Base-by-base conservation (phyloP, 1,284 basidiomycete genomes). In the Trichosporon sp. region DNA sequence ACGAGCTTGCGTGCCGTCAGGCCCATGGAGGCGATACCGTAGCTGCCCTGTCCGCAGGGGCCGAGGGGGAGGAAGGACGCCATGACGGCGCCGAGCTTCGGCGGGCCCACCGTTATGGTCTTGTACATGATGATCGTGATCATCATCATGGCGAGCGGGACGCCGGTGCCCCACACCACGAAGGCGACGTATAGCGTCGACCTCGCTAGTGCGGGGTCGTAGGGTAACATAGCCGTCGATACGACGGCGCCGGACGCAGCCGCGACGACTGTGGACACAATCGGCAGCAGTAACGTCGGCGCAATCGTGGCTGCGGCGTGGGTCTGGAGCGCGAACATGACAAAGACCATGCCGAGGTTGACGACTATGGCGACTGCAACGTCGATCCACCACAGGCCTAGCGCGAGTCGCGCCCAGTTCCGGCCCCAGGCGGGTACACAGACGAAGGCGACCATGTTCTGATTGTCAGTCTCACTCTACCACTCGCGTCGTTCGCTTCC, bases 301-400 rank as follows among this genome's bases (percentile, higher is more conserved):
- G 88, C 87, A 85, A 91, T 87, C 1, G 83, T 79, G 68, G 87
- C 83, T 4, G 90, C 78, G 1, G 87, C 84, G 76, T 92, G 90
- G 1, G 83, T 83, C 46, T 93, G 91, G 7, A 85, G 81, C 0
- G 88, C 89, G 70, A 89, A 87, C 88, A 90, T 91, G 76, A 43
- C 4, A 32, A 46, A 68, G 19, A 71, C 26, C 70, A 71, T 71
- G 61, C 70, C 70, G 5, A 71, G 40, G 48, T 65, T 68, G n/a
- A 51, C 21, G 4, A 21, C 11, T 2, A 71, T 38, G 90, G 89
- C 92, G 40, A 91, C 76, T 1, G 86, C 81, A 1, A 89, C 85
- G 74, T 91, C 88, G 48, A 90, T 74, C 92, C 91, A 93, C 92
- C 92, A 93, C 10, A 91, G 78, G 0, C 79, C 87, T 88, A 91